phyloP scores from a whole-genome alignment of 306 rosid species.

The Pachyrhizus erosus region DNA sequence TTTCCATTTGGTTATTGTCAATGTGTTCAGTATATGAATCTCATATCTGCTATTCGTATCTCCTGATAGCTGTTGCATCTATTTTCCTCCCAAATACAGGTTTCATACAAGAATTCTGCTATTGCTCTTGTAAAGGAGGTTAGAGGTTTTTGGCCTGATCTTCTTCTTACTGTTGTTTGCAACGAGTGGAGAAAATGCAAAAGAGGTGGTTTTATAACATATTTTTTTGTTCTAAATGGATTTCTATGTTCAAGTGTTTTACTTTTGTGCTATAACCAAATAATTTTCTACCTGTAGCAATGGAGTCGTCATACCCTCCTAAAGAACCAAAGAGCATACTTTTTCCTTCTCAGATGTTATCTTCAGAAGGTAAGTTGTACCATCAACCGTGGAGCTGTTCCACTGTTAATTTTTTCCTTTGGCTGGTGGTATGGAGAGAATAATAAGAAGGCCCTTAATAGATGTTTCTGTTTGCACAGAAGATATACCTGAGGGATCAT shows the following conservation, averaged over 20 bases:
- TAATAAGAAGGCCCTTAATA: background rate
- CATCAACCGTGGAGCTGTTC: constrained; percentile 20
- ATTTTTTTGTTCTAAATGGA: constrained; percentile 14
- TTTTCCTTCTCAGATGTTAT: constrained; percentile 55
- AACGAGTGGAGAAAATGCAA: constrained; percentile 93
- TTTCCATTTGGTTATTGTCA: constrained; percentile 29
- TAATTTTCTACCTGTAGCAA: constrained; percentile 61
- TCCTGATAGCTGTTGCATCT: constrained; percentile 27
- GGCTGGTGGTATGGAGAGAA: constrained; percentile 8
- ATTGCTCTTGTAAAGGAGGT: constrained; percentile 69
- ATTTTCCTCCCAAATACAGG: constrained; percentile 56
- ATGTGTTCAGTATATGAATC: constrained; percentile 2
- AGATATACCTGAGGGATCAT: constrained; percentile 69
- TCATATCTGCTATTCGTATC: constrained; percentile 14
- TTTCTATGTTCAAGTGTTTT: constrained; percentile 27
- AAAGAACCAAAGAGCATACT: constrained; percentile 81
- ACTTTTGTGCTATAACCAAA: constrained; percentile 38
- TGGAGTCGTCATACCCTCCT: constrained; percentile 84
- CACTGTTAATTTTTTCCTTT: background rate
- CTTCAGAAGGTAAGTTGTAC: constrained; percentile 58
- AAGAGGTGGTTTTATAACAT: constrained; percentile 60
- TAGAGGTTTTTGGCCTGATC: constrained; percentile 84
- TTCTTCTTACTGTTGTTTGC: constrained; percentile 66
- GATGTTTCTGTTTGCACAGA: constrained; percentile 49
- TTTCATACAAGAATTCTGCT: constrained; percentile 69